Evolutionary conservation across 306 rosid species (phyloP), one percentile per base, ranked within the genome.

Genomic region (Styphnolobium japonicum): DNA sequence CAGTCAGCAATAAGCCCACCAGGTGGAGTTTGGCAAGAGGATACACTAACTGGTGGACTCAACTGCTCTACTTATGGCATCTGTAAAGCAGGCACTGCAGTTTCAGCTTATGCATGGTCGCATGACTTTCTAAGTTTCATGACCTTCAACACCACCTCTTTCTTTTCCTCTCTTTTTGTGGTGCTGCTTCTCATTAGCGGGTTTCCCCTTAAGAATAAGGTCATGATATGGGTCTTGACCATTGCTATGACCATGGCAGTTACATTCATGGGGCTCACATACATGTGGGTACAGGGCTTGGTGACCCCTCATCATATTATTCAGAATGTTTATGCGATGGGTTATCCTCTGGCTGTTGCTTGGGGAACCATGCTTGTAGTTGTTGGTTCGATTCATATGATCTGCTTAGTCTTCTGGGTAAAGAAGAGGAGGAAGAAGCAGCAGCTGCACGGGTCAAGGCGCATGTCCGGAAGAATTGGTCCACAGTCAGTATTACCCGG

Each of bases 1-100:
- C 84, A 74, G 14, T 49, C 78, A 15, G 68, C 62, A 19, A 7
- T 74, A 12, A 74, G 19, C 12, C 81, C 81, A 39, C 78, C 87
- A 0, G 84, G 84, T 31, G 84, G 87, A 9, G 84, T 79, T 6
- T 68, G 81, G 87, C 78, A 85, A 65, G 69, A 57, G 16, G 63
- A 52, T 14, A 62, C 46, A 0, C 0, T 0, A 19, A 10, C 29
- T 3, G 77, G 72, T 14, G 78, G 39, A 0, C 1, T 9, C 22
- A 33, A n/a, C 3, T 81, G 85, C 73, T 29, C 21, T 1, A 0
- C n/a, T 5, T 0, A 73, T 1, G 15, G 67, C 19, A 31, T 29
- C 1, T 85, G 84, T 7, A 4, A 45, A 2, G 84, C 77, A n/a
- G 80, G 89, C 16, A 85, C 84, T 4, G 46, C 82, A 8, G 64